Evolutionary conservation across 1,284 basidiomycete genomes (phyloP), one percentile per base, ranked within the genome.

Genomic region (Dichomitus squalens): DNA sequence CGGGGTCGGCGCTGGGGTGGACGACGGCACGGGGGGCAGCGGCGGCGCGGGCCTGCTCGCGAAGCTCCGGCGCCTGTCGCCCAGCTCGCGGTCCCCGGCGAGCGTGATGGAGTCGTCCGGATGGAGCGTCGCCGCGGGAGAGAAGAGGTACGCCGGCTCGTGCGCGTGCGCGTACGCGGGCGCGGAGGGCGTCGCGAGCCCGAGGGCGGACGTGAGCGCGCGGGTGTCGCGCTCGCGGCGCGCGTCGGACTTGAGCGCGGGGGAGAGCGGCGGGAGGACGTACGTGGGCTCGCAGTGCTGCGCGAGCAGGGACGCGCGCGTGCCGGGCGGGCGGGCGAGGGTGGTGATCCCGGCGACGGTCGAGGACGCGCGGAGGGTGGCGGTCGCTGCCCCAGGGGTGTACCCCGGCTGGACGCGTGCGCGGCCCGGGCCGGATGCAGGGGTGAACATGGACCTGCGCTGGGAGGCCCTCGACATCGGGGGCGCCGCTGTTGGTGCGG

Each of bases 71-170:
- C 29, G 49, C n/a, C 39, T 49, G 54, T 18, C 46, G 39, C 35
- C 41, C 18, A 64, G 67, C 33, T 63, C 59, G 16, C 69, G 75
- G 44, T 76, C 75, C 16, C 78, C 80, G 6, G 81, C 77, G 29
- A 88, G 76, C 56, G 85, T 87, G 69, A 87, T 73, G 9, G 86
- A 88, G 70, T 89, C 87, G 57, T 90, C 88, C 4, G 87, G 87
- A 66, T 84, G 87, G 55, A 88, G 65, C 7, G 86, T 87, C 16
- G 79, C 79, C 63, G 81, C 83, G 29, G 83, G 86, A 2, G 58
- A 63, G 47, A 16, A 31, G 36, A 43, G 27, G 31, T 34, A 49
- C 6, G 34, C 14, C n/a, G n/a, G n/a, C n/a, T n/a, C n/a, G n/a
- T n/a, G n/a, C n/a, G n/a, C n/a, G n/a, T n/a, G n/a, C n/a, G 29